A percentile compares a stretch with the other conserved stretches of the same genome.
phyloP scores from a whole-genome alignment of 1,284 basidiomycete species.

The Irpex rosettiformis region DNA sequence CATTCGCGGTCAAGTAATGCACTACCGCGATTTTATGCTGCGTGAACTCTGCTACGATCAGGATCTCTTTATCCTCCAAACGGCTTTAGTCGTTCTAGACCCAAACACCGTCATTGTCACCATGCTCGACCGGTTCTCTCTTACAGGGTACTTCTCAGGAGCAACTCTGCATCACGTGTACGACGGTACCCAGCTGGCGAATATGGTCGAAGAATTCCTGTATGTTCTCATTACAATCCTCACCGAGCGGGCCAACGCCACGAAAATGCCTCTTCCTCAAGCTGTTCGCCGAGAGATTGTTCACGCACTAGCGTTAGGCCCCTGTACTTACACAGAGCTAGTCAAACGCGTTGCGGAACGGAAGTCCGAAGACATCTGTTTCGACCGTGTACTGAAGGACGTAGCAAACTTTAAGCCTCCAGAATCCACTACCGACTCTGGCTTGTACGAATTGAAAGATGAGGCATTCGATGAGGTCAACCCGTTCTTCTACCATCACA shows the following conservation, averaged over 20 bases:
- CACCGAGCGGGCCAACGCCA: slow-evolving; percentile 80
- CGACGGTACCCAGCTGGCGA: slow-evolving; percentile 70
- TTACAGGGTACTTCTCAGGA: slow-evolving; percentile 78
- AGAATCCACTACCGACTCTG: slow-evolving; percentile 74
- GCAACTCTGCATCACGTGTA: slow-evolving; percentile 55
- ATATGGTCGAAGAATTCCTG: slow-evolving; percentile 92
- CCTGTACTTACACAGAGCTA: slow-evolving; percentile 89
- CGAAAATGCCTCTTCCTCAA: slow-evolving; percentile 61
- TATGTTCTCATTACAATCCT: slow-evolving; percentile 87
- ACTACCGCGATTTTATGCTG: slow-evolving; percentile 95
- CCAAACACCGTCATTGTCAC: slow-evolving; percentile 81
- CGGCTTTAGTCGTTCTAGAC: slow-evolving; percentile 76
- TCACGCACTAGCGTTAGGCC: slow-evolving; percentile 87
- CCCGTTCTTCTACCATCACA: slow-evolving; percentile 96
- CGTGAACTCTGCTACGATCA: slow-evolving; percentile 97
- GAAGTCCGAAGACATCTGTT: slow-evolving; percentile 81
- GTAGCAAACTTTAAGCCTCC: slow-evolving; percentile 86
- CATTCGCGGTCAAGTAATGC: slow-evolving; percentile 92
- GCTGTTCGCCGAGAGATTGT: slow-evolving; percentile 85
- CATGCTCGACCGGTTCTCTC: slow-evolving; percentile 87
- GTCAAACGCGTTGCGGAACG: slow-evolving; percentile 90
- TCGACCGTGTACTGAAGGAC: slow-evolving; percentile 77
- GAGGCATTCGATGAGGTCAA: slow-evolving; percentile 87
- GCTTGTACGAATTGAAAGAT: slow-evolving; percentile 86
- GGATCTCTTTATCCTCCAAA: slow-evolving; percentile 91